Evolutionary conservation across 371 early-diverging fungal genomes (phyloP).

Genomic region (Furculomyces boomerangus): DNA sequence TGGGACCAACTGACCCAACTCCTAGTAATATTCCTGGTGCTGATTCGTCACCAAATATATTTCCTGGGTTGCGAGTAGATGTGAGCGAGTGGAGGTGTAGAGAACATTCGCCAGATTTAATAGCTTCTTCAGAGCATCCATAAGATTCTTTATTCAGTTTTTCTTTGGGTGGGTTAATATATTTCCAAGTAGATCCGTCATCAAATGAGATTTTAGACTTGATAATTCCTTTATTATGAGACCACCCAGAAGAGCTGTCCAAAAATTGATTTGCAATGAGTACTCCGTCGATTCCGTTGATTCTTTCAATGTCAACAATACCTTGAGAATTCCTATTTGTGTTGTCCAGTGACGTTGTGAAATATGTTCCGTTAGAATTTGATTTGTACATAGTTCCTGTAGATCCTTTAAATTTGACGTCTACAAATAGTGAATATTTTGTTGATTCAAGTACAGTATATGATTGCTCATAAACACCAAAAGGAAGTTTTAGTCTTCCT

Average conservation of each 20-base stretch:
- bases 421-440: conserved; percentile 18
- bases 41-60: conserved; percentile 45
- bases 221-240: conserved; percentile 23
- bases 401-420: conserved; percentile 10
- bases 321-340: conserved; percentile 58
- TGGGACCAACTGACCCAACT: conserved; percentile 70
- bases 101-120: conserved; percentile 34
- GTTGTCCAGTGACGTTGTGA: conserved; percentile 49
- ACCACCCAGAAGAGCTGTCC: conserved; percentile 40
- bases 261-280: conserved; percentile 62
- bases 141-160: conserved; percentile 28
- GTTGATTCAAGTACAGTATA: conserved; percentile 26
- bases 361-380: conserved; percentile 80
- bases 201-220: conserved; percentile 75
- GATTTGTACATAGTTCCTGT: conserved; percentile 64
- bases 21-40: conserved; percentile 80
- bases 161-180: conserved; percentile 32
- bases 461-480: conserved; percentile 21
- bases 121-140: conserved; percentile 14
- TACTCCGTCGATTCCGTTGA: conserved; percentile 65
- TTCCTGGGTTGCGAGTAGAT: conserved; percentile 35
- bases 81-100: conserved; percentile 82
- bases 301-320: conserved; percentile 74
- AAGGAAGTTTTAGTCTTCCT: conserved; percentile 20
- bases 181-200: conserved; percentile 63